Percentiles rank a stretch among this genome's conserved stretches.
These are phyloP conservation scores for Monosporascus sp. DNA, from an alignment of 2,329 filamentous ascomycete species.

Conservation along the genomic window DNA sequence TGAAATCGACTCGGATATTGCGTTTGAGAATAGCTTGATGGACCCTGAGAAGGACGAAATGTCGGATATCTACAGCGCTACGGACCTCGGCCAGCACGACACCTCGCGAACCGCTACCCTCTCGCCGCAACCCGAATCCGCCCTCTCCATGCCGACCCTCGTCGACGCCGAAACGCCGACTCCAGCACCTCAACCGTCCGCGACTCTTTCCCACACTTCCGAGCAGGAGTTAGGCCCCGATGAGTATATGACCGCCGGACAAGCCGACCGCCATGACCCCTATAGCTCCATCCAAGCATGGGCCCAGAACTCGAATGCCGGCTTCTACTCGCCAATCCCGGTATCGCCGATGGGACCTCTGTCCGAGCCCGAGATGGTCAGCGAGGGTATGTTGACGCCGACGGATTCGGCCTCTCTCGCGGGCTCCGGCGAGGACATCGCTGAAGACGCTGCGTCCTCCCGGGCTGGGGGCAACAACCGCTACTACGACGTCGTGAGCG, in stretches of 20 bases:
- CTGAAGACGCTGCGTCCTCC: constrained; percentile 35
- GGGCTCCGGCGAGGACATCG: constrained; percentile 45
- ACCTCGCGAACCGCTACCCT: constrained; percentile 10
- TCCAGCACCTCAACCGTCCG: constrained; percentile 9
- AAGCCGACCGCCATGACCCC: constrained; percentile 38
- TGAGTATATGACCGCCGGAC: constrained; percentile 49
- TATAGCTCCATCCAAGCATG: constrained; percentile 61
- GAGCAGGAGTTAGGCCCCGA: constrained; percentile 37
- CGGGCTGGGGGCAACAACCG: constrained; percentile 31
- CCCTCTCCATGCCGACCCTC: constrained; percentile 22
- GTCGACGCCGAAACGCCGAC: constrained; percentile 26
- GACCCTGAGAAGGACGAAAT: constrained; percentile 43
- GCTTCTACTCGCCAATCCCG: constrained; percentile 58
- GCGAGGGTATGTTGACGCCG: constrained; percentile 51
- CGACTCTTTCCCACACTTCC: constrained; percentile 20
- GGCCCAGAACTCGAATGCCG: constrained; percentile 48
- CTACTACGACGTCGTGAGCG: constrained; percentile 53
- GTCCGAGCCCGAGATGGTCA: constrained; percentile 48
- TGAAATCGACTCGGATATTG: constrained; percentile 44
- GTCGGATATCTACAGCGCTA: constrained; percentile 55
- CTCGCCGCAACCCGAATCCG: constrained; percentile 16
- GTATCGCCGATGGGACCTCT: constrained; percentile 42
- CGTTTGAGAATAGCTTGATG: constrained; percentile 36
- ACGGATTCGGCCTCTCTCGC: constrained; percentile 53
- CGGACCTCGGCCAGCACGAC: constrained; percentile 33